Conservation (phyloP, 345 rosid species). For the Rubroshorea leprosula region DNA sequence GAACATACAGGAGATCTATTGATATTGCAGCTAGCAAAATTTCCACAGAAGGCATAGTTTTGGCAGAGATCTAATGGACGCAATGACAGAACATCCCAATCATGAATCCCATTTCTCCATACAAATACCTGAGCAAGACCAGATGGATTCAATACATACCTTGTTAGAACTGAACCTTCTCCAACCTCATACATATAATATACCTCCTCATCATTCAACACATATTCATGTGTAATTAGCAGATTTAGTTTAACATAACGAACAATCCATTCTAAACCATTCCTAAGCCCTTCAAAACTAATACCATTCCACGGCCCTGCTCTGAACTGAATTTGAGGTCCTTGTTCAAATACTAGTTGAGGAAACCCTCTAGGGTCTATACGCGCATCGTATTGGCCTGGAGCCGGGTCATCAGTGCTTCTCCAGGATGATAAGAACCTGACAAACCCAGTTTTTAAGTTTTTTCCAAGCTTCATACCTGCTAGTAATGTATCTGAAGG, state of each 20-base stretch:
- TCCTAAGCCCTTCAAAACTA: conserved; percentile 40
- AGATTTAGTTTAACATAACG: conserved; percentile 27
- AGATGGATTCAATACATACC: conserved; percentile 13
- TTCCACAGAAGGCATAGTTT: conserved; percentile 28
- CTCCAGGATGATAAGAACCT: conserved; percentile 38
- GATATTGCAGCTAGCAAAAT: conserved; percentile 28
- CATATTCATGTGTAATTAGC: conserved; percentile 20
- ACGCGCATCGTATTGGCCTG: conserved; percentile 18
- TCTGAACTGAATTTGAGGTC: conserved; percentile 3
- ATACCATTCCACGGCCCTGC: conserved; percentile 16
- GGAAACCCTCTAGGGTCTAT: conserved; percentile 36
- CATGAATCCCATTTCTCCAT: conserved; percentile 17
- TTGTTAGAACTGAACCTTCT: conserved; percentile 17
- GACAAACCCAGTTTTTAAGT: conserved; percentile 21
- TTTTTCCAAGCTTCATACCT: conserved; percentile 41
- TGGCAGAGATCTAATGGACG: conserved; percentile 29
- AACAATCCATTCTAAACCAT: conserved; percentile 37
- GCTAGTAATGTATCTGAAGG: conserved; percentile 33
- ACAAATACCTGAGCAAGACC: conserved; percentile 24
- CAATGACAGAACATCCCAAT: conserved; percentile 24
- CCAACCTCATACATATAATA: conserved; percentile 28
- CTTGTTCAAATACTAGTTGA: not conserved
- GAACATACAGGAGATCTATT: conserved; percentile 30
- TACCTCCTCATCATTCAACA: conserved; percentile 23
- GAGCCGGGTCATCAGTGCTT: conserved; percentile 34